phyloP scores from a whole-genome alignment of 169 alveolate species.

The Plasmodium sp. region DNA sequence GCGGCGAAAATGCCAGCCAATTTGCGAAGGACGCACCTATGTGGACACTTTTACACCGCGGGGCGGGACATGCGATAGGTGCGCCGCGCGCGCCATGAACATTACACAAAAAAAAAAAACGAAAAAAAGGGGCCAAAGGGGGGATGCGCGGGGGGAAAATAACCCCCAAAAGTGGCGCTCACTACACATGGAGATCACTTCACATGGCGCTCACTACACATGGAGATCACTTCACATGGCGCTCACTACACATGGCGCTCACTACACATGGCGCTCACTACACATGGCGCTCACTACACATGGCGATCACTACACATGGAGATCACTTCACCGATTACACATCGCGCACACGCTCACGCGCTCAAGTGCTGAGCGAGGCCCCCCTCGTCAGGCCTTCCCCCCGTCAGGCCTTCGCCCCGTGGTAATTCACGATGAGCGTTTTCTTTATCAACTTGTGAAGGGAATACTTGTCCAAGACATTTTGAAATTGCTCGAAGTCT shows the following conservation, averaged over 20 bases:
- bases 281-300: no score
- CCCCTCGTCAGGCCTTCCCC: neutral
- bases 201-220: no score
- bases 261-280: no score
- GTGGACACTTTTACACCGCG: neutral
- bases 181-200: no score
- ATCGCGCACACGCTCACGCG: no score
- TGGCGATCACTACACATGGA: no score
- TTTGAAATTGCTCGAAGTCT: constrained; percentile 38
- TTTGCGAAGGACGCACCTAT: neutral
- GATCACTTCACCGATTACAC: no score
- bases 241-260: no score
- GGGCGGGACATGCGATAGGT: neutral
- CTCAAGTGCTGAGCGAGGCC: neutral
- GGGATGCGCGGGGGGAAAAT: neutral
- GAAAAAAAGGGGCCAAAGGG: neutral
- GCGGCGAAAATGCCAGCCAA: neutral
- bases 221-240: no score
- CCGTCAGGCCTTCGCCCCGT: neutral
- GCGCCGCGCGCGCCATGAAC: neutral
- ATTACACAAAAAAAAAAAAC: neutral
- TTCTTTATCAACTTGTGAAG: constrained; percentile 44
- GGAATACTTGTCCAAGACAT: constrained; percentile 43
- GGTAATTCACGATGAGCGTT: constrained; percentile 19
- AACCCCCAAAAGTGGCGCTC: neutral